Conservation (phyloP, 163 green algal species). For the Trebouxiophyceae sp. region DNA sequence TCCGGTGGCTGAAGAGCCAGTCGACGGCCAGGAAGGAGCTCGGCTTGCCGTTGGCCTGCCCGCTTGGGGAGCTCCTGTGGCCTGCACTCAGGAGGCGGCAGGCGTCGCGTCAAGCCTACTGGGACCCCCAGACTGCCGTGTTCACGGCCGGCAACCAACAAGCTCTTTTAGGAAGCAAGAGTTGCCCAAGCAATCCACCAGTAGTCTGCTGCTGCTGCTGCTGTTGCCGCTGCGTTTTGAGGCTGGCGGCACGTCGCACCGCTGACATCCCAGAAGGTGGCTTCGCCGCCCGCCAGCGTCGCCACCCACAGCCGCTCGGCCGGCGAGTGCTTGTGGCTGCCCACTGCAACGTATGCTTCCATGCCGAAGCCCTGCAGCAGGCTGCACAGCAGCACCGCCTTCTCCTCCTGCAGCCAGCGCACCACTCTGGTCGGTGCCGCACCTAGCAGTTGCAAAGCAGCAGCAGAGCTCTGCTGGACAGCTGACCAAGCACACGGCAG, state of each 20-base stretch:
- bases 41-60: background rate
- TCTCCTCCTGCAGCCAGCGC: slow-evolving; percentile 31
- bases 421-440: background rate
- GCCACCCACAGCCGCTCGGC: slow-evolving; percentile 29
- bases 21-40: background rate
- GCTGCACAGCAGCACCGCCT: slow-evolving; percentile 36
- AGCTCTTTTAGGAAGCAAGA: too few species aligned
- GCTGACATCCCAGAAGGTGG: slow-evolving; percentile 40
- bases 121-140: background rate
- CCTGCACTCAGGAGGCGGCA: background rate
- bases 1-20: background rate
- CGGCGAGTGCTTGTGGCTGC: slow-evolving; percentile 10
- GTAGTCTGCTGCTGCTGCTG: slow-evolving; percentile 1
- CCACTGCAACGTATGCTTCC: slow-evolving; percentile 40
- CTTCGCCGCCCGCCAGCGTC: slow-evolving; percentile 20
- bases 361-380: slow-evolving; percentile 47
- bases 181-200: slow-evolving; percentile 5
- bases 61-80: background rate
- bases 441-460: background rate
- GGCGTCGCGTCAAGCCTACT: too few species aligned
- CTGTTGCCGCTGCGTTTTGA: slow-evolving; percentile 7
- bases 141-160: too few species aligned
- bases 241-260: slow-evolving; percentile 8
- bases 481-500: too few species aligned
- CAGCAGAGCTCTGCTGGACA: background rate